A percentile compares a stretch with the other conserved stretches of the same genome.
phyloP scores from a whole-genome alignment of 768 basidiomycete genomes.

The Lactarius akahatsu region DNA sequence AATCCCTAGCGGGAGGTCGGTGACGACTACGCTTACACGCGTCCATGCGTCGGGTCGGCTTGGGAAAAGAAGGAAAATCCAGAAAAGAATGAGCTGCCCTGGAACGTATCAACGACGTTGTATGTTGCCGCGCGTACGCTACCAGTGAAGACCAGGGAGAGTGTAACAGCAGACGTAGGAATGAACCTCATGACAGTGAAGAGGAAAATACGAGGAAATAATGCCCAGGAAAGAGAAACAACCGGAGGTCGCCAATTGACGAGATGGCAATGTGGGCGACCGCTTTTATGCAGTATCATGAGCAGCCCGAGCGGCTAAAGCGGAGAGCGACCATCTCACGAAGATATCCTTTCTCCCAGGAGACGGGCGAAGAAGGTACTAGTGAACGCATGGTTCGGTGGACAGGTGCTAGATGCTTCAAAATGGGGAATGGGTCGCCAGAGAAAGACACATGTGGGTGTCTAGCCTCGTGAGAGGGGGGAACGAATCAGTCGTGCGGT shows the following conservation, averaged over 20 bases:
- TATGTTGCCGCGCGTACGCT: constrained; percentile 49
- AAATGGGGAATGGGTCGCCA: neutral
- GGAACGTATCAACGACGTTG: constrained; percentile 44
- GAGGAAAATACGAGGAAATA: neutral
- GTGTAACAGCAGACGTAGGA: neutral
- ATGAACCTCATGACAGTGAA: constrained; percentile 1
- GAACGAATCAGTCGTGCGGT: neutral
- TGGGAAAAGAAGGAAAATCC: constrained; percentile 50
- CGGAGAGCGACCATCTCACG: neutral
- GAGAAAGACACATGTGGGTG: neutral
- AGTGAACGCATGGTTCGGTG: too few species aligned
- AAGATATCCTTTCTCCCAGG: neutral
- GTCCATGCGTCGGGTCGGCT: constrained; percentile 62
- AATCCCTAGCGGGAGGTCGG: neutral
- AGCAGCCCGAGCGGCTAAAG: neutral
- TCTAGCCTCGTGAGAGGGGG: constrained; percentile 1
- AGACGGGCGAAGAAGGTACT: neutral
- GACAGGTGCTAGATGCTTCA: neutral
- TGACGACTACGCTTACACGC: constrained; percentile 48
- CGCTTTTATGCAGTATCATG: constrained; percentile 5
- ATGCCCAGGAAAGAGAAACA: neutral
- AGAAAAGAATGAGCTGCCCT: constrained; percentile 49
- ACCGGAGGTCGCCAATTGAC: neutral
- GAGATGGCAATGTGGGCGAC: neutral
- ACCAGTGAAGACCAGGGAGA: constrained; percentile 33